Evolutionary conservation across 306 rosid genomes (phyloP).

Genomic region (Cucurbita argyrosperma): DNA sequence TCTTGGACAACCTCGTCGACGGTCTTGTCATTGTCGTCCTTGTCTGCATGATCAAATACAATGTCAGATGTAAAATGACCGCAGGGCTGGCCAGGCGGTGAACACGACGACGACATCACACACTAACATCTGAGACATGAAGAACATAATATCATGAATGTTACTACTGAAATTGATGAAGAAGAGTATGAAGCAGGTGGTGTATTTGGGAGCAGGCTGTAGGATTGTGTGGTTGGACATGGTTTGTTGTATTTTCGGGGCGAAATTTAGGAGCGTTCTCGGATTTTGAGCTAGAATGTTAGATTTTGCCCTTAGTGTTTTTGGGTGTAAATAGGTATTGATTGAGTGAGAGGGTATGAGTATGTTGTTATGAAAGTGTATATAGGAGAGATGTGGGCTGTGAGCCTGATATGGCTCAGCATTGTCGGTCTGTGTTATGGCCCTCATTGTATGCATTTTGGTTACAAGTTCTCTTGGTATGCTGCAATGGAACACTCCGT

Average conservation of each 20-base stretch:
- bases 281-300: not conserved
- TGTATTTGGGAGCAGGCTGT: not conserved
- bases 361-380: not conserved
- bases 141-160: not conserved
- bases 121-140: not conserved
- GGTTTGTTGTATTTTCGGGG: not conserved
- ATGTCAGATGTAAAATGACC: slow-evolving; percentile 10
- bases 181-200: not conserved
- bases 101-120: slow-evolving; percentile 6
- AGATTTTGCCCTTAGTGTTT: not conserved
- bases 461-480: not conserved
- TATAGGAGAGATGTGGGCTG: slow-evolving; percentile 3
- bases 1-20: slow-evolving; percentile 15
- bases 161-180: not conserved
- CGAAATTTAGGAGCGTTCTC: not conserved
- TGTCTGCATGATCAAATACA: slow-evolving; percentile 14
- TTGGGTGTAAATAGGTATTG: slow-evolving; percentile 1
- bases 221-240: not conserved
- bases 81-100: slow-evolving; percentile 34
- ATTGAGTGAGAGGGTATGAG: not conserved
- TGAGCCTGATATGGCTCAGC: not conserved
- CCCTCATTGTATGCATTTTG: not conserved
- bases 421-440: not conserved
- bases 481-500: not conserved
- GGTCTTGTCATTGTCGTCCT: slow-evolving; percentile 11